phyloP scores from a whole-genome alignment of 1,284 basidiomycete genomes.

The Irpex sp. region DNA sequence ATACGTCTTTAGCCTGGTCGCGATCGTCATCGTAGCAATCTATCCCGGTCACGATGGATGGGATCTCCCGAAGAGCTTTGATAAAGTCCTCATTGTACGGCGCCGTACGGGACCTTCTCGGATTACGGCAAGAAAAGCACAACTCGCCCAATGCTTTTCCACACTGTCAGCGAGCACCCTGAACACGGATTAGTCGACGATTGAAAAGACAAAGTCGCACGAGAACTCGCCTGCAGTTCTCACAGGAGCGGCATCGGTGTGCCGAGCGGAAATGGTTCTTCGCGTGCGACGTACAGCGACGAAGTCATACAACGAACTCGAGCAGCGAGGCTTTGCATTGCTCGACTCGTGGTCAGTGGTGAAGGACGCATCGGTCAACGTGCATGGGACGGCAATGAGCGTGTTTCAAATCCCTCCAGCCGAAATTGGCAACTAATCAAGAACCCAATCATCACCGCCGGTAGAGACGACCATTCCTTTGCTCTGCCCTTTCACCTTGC shows the following conservation, averaged over 20 bases:
- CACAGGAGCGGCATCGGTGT: neutral
- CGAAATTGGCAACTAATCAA: neutral
- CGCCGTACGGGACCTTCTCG: neutral
- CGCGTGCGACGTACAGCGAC: neutral
- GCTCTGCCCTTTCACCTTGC: neutral
- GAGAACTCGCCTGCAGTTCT: neutral
- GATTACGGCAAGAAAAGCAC: neutral
- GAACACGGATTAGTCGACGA: neutral
- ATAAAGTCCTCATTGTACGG: neutral
- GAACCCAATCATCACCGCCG: neutral
- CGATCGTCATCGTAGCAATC: neutral
- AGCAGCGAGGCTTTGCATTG: neutral
- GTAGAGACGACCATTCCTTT: neutral
- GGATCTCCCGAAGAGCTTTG: neutral
- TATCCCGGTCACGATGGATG: neutral
- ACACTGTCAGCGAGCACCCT: neutral
- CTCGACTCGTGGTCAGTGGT: neutral
- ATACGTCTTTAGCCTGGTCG: neutral
- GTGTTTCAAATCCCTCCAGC: neutral
- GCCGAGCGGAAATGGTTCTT: neutral
- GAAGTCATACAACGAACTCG: neutral
- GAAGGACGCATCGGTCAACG: neutral
- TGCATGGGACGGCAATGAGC: neutral
- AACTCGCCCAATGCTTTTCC: neutral
- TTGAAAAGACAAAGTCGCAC: neutral